Evolutionary conservation across 2,329 filamentous ascomycete species (phyloP), one percentile per base, ranked within the genome.

Genomic region (Monilinia vaccinii-corymbosi): DNA sequence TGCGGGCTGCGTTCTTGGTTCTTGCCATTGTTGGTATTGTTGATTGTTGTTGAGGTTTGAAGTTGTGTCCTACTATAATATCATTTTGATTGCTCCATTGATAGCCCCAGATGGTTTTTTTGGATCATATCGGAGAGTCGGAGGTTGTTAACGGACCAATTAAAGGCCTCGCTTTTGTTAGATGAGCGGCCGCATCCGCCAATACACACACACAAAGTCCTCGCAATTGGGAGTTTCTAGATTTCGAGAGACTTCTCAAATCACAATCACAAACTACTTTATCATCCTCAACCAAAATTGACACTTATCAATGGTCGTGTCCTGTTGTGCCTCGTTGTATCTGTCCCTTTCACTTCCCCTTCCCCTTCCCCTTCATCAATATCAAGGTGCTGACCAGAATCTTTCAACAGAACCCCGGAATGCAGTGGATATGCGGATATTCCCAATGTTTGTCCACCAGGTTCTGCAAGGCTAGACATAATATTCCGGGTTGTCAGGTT

Each of bases 1-100:
- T 46, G 25, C 57, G 56, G 9, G 47, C 50, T 56, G 25, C 45
- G 5, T 53, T 47, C 58, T 65, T 66, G 21, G 60, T 45, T 56
- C 57, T 49, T 34, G 42, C 25, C 42, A 53, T 61, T 44, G 16
- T 28, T n/a, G 6, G 36, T 18, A 40, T 42, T 42, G 32, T 36
- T 36, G n/a, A 18, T 6, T 18, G 36, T 16, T 14, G 8, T 52
- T 28, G 23, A 31, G 25, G 40, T 21, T 47, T 10, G 44, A 14
- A 23, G 46, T 40, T 46, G 31, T 53, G 38, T 28, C n/a, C n/a
- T n/a, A n/a, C n/a, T n/a, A n/a, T n/a, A 21, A 34, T 21, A 21
- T 49, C 32, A 34, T n/a, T 34, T 48, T 40, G 4, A n/a, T 10
- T 8, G 9, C 40, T 42, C 7, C n/a, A n/a, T n/a, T n/a, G n/a